These are phyloP conservation scores for Lantana camara DNA, from an alignment of 257 asterid genomes.

Conservation along the genomic window DNA sequence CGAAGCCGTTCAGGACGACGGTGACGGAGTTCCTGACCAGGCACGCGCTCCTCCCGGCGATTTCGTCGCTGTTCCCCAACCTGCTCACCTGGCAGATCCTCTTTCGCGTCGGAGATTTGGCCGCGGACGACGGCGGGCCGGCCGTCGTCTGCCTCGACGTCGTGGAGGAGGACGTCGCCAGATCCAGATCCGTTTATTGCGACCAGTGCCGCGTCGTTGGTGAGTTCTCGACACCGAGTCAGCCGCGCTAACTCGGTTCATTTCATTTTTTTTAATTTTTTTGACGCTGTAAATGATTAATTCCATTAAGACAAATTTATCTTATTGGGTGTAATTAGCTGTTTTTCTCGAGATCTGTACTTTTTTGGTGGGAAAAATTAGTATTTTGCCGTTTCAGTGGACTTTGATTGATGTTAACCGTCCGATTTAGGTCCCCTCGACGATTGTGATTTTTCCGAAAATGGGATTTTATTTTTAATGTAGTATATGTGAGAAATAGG, in stretches of 20 bases:
- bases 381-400: not conserved
- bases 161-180: constrained; percentile 90
- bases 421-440: not conserved
- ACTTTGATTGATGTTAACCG: not conserved
- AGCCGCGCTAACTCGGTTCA: constrained; percentile 29
- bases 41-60: constrained; percentile 80
- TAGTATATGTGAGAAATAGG: not conserved
- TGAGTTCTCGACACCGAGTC: constrained; percentile 59
- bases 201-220: constrained; percentile 99
- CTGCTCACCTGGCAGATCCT: constrained; percentile 86
- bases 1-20: constrained; percentile 60
- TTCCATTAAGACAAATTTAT: not conserved
- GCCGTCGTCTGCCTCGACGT: constrained; percentile 75
- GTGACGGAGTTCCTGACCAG: constrained; percentile 54
- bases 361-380: not conserved
- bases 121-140: constrained; percentile 54
- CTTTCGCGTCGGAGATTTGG: constrained; percentile 75
- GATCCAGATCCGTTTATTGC: constrained; percentile 91
- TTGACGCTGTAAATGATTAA: too few relatives aligned
- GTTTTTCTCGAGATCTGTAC: not conserved
- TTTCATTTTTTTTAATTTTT: not conserved
- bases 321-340: not conserved
- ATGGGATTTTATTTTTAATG: not conserved
- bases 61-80: constrained; percentile 79
- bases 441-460: not conserved